Base-by-base conservation (phyloP, 75 land plant species). In the Picea sitchensis region DNA sequence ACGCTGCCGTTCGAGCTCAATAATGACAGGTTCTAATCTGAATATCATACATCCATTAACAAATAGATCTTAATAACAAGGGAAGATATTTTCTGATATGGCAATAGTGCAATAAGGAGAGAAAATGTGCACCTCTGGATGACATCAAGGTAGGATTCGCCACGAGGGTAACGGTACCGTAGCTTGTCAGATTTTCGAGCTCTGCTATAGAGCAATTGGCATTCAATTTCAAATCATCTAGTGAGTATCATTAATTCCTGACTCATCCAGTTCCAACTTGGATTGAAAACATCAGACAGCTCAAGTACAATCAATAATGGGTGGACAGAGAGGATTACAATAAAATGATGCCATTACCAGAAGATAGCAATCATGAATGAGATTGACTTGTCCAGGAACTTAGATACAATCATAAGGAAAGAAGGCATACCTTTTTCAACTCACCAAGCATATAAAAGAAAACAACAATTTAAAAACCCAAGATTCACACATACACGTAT, bases 71-170 rank as follows among this genome's bases (percentile, higher is more conserved):
- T 59, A 23, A 61, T 31, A 56, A 44, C 17, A 3, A 58, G 20
- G 30, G 57, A 74, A 26, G 30, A 76, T 20, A 21, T 51, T 14
- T 26, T 54, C 34, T 26, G 61, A 54, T 26, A 32, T 13, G 13
- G 14, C 32, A 51, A 74, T n/a, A 76, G 6, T n/a, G 26, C 9
- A 57, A 56, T 26, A 76, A 57, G 23, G 47, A 5, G 63, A 54
- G 2, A 3, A 5, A 38, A n/a, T 23, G 44, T 18, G 17, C 73
- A 96, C 99, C 99, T 95, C 79, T 96, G 99, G 31, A 96, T 96
- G 78, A 96, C 99, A 90, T 96, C 99, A 62, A 96, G 86, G 71
- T 96, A 96, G 36, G 99, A 96, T 83, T 96, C 99, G 23, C 99
- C 99, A 80, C 99, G 98, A 75, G 99, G 99, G 87, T 96, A 96